Percentiles rank a stretch among this genome's conserved stretches.
Conservation (phyloP, 768 basidiomycete genomes). For the Boletus rufocinnamomeus region DNA sequence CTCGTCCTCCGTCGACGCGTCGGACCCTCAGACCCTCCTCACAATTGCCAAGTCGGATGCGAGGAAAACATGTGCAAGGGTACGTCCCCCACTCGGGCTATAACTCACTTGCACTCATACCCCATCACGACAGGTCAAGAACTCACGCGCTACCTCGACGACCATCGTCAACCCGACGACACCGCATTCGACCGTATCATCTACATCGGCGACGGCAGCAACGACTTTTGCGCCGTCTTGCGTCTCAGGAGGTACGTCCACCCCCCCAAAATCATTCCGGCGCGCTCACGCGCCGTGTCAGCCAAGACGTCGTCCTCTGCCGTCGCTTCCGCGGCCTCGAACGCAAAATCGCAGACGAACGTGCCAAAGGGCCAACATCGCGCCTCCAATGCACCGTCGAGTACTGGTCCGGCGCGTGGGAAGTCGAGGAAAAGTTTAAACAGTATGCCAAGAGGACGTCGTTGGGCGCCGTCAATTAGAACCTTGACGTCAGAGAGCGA, state of each 20-base stretch:
- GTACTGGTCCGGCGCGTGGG: conserved; percentile 96
- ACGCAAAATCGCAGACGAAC: conserved; percentile 70
- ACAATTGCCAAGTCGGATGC: conserved; percentile 85
- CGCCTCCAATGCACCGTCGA: conserved; percentile 73
- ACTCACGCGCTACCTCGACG: conserved; percentile 73
- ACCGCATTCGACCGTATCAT: conserved; percentile 73
- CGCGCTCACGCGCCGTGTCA: conserved; percentile 27
- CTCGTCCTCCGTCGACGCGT: conserved; percentile 77
- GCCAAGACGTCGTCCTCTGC: conserved; percentile 83
- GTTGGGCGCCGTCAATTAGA: conserved; percentile 2
- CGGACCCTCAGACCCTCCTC: conserved; percentile 75
- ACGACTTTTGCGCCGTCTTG: conserved; percentile 94
- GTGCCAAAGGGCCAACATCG: conserved; percentile 43
- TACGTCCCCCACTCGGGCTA: conserved; percentile 21
- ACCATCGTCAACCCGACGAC: conserved; percentile 44
- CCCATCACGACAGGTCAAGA: conserved; percentile 73
- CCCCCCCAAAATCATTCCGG: neutral
- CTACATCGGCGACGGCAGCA: conserved; percentile 92
- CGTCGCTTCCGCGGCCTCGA: conserved; percentile 78
- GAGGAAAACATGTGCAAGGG: conserved; percentile 99
- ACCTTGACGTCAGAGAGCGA: neutral
- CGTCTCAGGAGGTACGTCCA: conserved; percentile 63
- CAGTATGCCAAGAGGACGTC: conserved; percentile 10
- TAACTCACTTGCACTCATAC: neutral
- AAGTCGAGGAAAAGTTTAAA: conserved; percentile 83